Percentiles rank a stretch among this genome's conserved stretches.
phyloP scores from a whole-genome alignment of 2,329 filamentous ascomycete genomes.

The Colletotrichum truncatum region DNA sequence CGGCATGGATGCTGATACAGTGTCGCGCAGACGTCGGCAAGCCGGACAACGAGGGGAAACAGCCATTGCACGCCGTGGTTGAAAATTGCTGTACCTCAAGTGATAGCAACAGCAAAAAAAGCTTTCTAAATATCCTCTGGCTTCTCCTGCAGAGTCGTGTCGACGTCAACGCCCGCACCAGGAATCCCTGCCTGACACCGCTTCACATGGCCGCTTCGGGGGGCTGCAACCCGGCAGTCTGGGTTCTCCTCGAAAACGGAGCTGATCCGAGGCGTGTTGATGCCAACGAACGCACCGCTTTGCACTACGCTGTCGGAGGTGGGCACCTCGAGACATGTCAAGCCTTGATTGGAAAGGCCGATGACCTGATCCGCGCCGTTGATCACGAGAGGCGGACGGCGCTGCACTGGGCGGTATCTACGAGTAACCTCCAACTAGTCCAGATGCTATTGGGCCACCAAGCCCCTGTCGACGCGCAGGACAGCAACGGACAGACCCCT shows the following conservation, averaged over 20 bases:
- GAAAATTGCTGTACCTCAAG: neutral
- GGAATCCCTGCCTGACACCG: neutral
- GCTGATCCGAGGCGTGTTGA: neutral
- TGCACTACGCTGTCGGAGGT: neutral
- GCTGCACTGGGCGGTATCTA: neutral
- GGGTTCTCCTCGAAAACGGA: slow-evolving; percentile 5
- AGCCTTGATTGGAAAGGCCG: neutral
- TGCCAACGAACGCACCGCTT: neutral
- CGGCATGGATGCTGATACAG: slow-evolving; percentile 1
- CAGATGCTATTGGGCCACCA: neutral
- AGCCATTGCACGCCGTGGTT: neutral
- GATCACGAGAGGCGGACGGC: neutral
- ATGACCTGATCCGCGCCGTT: neutral
- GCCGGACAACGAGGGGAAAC: neutral
- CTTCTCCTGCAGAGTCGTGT: neutral
- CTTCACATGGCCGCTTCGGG: neutral
- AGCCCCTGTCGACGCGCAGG: neutral
- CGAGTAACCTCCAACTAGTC: neutral
- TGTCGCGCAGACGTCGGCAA: slow-evolving; percentile 4
- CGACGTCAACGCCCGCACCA: neutral
- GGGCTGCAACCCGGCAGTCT: neutral
- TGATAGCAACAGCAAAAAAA: neutral
- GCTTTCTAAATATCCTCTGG: neutral
- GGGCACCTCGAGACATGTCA: neutral
- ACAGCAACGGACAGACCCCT: neutral